A percentile compares a stretch with the other conserved stretches of the same genome.
Evolutionary conservation across 2,329 filamentous ascomycete genomes (phyloP).

Genomic region (Microcera coccophila): DNA sequence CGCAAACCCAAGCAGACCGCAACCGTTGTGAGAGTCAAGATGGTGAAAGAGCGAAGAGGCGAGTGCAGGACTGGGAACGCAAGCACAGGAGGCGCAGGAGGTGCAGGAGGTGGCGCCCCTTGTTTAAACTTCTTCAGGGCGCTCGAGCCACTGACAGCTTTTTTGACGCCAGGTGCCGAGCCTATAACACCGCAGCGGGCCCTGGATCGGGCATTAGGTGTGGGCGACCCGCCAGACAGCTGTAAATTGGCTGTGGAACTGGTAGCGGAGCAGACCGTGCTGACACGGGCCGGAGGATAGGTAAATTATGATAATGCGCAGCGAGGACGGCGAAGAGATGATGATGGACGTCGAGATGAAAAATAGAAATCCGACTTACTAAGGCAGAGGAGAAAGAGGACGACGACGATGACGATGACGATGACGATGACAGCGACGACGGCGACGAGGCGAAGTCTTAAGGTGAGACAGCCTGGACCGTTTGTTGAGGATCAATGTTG

Average conservation of each 20-base stretch:
- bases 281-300: not conserved
- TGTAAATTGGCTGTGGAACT: not conserved
- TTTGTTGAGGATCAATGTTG: not conserved
- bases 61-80: conserved; percentile 11
- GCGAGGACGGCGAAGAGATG: not conserved
- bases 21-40: conserved; percentile 4
- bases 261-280: not conserved
- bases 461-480: not conserved
- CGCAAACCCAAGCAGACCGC: not conserved
- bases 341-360: no score
- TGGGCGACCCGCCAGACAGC: not conserved
- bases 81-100: conserved; percentile 27
- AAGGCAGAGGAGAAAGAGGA: no score
- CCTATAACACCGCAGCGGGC: not conserved
- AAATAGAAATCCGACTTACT: no score
- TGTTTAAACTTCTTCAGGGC: not conserved
- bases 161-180: not conserved
- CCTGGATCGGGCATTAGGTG: not conserved
- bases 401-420: not conserved
- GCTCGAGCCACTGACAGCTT: conserved; percentile 1
- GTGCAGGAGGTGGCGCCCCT: conserved; percentile 29
- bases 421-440: not conserved
- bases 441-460: no score
- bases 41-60: conserved; percentile 6
- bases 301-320: not conserved